A percentile compares a stretch with the other conserved stretches of the same genome.
Conservation (phyloP, 1,284 basidiomycete genomes). For the Fomitopsis palustris region DNA sequence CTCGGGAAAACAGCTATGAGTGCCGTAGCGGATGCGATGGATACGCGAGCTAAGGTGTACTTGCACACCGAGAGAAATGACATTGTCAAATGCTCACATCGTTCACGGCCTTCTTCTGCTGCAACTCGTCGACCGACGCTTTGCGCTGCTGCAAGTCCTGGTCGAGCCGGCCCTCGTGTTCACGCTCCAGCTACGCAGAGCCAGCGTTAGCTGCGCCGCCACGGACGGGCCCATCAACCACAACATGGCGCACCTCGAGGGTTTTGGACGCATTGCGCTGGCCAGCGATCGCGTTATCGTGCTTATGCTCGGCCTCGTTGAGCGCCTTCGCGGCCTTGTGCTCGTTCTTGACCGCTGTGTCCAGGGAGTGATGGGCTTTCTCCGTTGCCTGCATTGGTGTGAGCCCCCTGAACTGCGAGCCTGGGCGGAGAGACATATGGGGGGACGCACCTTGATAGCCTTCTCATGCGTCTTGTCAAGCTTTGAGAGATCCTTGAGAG, state of each 20-base stretch:
- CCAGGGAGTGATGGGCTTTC: constrained; percentile 42
- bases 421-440: neutral
- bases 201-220: constrained; percentile 1
- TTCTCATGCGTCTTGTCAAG: constrained; percentile 44
- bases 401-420: neutral
- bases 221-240: neutral
- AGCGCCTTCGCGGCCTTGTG: constrained; percentile 40
- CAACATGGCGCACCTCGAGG: constrained; percentile 34
- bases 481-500: constrained; percentile 42
- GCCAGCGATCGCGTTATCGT: constrained; percentile 43
- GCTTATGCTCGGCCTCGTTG: constrained; percentile 45
- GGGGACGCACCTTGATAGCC: constrained; percentile 41
- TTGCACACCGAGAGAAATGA: neutral
- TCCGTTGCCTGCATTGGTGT: constrained; percentile 32
- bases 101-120: constrained; percentile 27
- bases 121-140: constrained; percentile 21
- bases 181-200: constrained; percentile 20
- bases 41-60: neutral
- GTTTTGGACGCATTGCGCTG: constrained; percentile 42
- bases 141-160: constrained; percentile 26
- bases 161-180: constrained; percentile 25
- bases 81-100: constrained; percentile 23
- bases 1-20: too few species aligned
- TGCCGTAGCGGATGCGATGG: neutral
- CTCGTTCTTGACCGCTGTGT: constrained; percentile 47